Evolutionary conservation across 805 yeast species (phyloP).

Genomic region (Metschnikowia kofuensis): DNA sequence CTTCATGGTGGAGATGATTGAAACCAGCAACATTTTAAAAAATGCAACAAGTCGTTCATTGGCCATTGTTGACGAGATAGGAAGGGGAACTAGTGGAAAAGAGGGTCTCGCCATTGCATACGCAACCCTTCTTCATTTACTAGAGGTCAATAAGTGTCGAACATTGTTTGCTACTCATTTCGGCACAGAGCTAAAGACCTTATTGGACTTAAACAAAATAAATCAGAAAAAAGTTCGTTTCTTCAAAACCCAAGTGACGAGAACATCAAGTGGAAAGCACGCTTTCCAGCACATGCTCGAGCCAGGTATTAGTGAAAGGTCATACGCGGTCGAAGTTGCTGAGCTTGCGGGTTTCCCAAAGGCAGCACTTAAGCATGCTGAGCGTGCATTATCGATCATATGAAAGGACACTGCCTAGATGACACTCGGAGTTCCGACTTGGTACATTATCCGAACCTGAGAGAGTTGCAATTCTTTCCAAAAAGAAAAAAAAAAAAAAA

Average conservation of each 20-base stretch:
- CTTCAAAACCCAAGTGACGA: conserved; percentile 32
- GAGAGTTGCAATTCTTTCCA: too few species aligned
- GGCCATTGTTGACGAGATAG: conserved; percentile 32
- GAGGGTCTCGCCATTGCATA: conserved; percentile 87
- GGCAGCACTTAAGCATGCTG: conserved; percentile 54
- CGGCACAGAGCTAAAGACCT: conserved; percentile 37
- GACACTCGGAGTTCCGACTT: too few species aligned
- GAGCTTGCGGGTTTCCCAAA: conserved; percentile 75
- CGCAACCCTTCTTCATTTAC: conserved; percentile 62
- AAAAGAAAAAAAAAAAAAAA: too few species aligned
- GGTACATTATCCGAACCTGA: too few species aligned
- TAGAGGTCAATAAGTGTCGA: conserved; percentile 56
- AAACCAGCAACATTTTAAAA: conserved; percentile 35
- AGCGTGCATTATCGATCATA: conserved; percentile 22
- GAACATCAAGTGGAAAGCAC: conserved; percentile 20
- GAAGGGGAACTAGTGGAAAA: conserved; percentile 60
- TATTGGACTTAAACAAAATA: conserved; percentile 32
- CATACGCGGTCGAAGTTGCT: conserved; percentile 78
- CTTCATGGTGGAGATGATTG: conserved; percentile 49
- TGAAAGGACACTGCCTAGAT: too few species aligned
- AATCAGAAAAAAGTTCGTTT: conserved; percentile 27
- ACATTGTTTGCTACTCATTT: conserved; percentile 91
- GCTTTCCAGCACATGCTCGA: conserved; percentile 54
- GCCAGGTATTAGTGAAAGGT: conserved; percentile 67
- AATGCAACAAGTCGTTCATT: conserved; percentile 39